Evolutionary conservation across 495 filamentous ascomycete species (phyloP).

Genomic region (Penicillium roqueforti): DNA sequence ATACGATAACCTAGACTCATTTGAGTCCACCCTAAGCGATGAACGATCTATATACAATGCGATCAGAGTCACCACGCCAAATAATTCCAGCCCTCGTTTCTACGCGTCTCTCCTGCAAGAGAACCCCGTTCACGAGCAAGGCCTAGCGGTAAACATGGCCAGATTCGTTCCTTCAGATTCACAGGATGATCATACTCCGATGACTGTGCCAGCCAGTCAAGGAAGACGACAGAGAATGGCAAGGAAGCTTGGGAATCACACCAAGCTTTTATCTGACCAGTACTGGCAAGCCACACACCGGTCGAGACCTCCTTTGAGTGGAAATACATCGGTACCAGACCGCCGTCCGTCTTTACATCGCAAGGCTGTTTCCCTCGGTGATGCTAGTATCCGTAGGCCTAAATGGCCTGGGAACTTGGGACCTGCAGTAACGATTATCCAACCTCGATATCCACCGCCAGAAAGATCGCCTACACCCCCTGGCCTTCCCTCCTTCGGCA

Average conservation of each 20-base stretch:
- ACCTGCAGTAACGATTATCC: slow-evolving; percentile 27
- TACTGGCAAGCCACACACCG: not conserved
- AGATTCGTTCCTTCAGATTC: slow-evolving; percentile 25
- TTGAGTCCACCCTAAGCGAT: slow-evolving; percentile 33
- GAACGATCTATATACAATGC: slow-evolving; percentile 46
- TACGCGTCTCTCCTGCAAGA: slow-evolving; percentile 6
- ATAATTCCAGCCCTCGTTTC: slow-evolving; percentile 13
- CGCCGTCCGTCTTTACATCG: slow-evolving; percentile 12
- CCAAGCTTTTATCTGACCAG: slow-evolving; percentile 19
- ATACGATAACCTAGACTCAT: slow-evolving; percentile 28
- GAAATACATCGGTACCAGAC: not conserved
- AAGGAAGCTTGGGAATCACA: slow-evolving; percentile 9
- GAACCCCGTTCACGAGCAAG: slow-evolving; percentile 22
- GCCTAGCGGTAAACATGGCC: slow-evolving; percentile 32
- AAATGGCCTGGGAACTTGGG: slow-evolving; percentile 26
- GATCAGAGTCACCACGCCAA: slow-evolving; percentile 21
- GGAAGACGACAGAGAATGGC: slow-evolving; percentile 5
- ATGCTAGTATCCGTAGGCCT: slow-evolving; percentile 7
- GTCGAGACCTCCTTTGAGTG: not conserved
- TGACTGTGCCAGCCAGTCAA: not conserved
- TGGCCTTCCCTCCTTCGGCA: slow-evolving; percentile 45
- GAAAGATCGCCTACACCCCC: slow-evolving; percentile 43
- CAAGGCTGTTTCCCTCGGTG: slow-evolving; percentile 24
- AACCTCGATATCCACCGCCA: slow-evolving; percentile 40
- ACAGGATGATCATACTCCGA: slow-evolving; percentile 2